Evolutionary conservation across 257 asterid species (phyloP).

Genomic region (Cinchona pubescens): DNA sequence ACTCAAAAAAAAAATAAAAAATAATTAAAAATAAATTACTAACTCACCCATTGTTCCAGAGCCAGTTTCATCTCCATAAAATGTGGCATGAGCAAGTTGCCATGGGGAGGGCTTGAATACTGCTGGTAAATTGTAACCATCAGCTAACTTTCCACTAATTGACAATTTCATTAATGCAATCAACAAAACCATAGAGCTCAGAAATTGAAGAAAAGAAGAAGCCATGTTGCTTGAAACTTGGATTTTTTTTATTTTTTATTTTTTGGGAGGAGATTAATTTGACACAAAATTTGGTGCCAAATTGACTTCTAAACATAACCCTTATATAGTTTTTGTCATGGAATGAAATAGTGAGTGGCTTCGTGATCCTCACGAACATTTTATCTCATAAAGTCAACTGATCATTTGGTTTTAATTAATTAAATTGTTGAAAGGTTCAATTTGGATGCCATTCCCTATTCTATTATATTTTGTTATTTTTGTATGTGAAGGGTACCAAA

Average conservation of each 20-base stretch:
- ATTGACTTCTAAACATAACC: conserved; percentile 25
- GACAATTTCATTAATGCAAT: conserved; percentile 23
- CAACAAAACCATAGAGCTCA: conserved; percentile 31
- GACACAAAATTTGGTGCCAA: conserved; percentile 5
- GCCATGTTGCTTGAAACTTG: conserved; percentile 30
- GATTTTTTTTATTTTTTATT: neutral
- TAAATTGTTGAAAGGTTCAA: neutral
- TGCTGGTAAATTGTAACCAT: conserved; percentile 23
- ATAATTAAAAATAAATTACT: too few species aligned
- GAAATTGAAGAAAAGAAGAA: conserved; percentile 30
- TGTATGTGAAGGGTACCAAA: neutral
- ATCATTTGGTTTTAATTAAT: neutral
- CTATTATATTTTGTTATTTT: neutral
- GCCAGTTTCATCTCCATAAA: conserved; percentile 68
- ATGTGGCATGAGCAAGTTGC: conserved; percentile 61
- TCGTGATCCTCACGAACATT: conserved; percentile 39
- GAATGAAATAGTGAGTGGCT: conserved; percentile 15
- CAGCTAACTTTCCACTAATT: conserved; percentile 26
- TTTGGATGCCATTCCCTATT: neutral
- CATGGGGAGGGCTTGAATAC: conserved; percentile 36
- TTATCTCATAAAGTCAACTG: conserved; percentile 19
- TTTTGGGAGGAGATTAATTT: neutral
- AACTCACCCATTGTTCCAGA: conserved; percentile 54
- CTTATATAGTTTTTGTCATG: conserved; percentile 31
- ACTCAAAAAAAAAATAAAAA: too few species aligned